These are phyloP conservation scores for Hyaloperonospora brassicae DNA, from an alignment of 352 stramenopile genomes.

Conservation along the genomic window DNA sequence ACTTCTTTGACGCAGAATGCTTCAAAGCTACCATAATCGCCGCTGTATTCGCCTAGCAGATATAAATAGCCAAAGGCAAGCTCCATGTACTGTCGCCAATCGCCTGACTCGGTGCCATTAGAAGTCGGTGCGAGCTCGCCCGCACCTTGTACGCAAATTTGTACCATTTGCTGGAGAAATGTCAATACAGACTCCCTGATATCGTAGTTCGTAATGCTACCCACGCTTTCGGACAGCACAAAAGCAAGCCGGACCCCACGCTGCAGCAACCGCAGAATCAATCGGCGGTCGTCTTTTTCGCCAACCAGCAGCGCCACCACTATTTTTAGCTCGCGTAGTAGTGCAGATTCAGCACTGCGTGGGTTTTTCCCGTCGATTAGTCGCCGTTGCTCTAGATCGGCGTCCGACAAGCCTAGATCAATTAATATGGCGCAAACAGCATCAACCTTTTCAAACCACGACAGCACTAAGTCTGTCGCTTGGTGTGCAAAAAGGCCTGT, in stretches of 20 bases:
- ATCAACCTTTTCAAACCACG: conserved; percentile 45
- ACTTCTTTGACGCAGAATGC: conserved; percentile 37
- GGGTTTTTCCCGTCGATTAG: conserved; percentile 19
- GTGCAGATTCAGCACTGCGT: conserved; percentile 30
- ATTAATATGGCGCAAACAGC: conserved; percentile 41
- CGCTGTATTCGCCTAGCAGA: conserved; percentile 27
- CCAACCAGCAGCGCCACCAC: conserved; percentile 58
- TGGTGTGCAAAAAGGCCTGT: conserved; percentile 39
- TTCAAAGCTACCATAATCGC: conserved; percentile 24
- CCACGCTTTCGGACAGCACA: conserved; percentile 15
- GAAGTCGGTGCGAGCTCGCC: conserved; percentile 3
- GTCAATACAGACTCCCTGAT: conserved; percentile 6
- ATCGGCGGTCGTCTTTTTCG: conserved; percentile 43
- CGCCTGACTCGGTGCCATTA: not conserved
- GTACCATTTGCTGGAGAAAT: conserved; percentile 33
- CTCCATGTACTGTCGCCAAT: conserved; percentile 33
- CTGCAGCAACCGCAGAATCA: conserved; percentile 51
- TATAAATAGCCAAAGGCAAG: conserved; percentile 42
- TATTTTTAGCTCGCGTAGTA: conserved; percentile 58
- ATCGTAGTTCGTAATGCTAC: not conserved
- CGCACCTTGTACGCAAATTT: conserved; percentile 32
- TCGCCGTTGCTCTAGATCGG: conserved; percentile 43
- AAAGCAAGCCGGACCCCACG: conserved; percentile 46
- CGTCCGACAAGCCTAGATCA: conserved; percentile 59
- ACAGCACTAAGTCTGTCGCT: conserved; percentile 41